Base-by-base conservation (phyloP, 768 basidiomycete species). In the Phanerochaete sordida region DNA sequence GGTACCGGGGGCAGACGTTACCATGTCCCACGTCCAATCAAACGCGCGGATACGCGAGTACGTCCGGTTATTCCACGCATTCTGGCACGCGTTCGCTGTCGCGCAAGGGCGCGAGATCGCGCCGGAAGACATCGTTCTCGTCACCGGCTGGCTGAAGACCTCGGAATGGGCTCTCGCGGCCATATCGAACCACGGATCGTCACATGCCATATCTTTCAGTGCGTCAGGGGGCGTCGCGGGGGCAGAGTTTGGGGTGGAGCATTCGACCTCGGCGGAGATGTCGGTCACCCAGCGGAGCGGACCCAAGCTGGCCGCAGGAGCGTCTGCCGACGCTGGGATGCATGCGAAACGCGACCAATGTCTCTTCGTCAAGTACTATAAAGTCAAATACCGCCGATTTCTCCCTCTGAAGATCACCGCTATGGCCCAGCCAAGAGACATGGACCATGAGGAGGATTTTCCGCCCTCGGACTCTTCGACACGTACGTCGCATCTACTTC, bases 341-440 rank as follows among this genome's bases (percentile, higher is more conserved):
- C 31, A 13, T 21, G 26, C 28, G 45, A 4, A n/a, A n/a, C n/a
- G n/a, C n/a, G 57, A 62, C 47, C 62, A 62, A 21, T 62, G 62
- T 37, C 52, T 62, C 8, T 62, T 62, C 52, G 53, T 62, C 1
- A 35, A 47, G 28, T 62, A 62, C 39, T 58, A 54, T 44, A 62
- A 58, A 44, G 23, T 52, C 13, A 62, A 62, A 30, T 26, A 24
- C 8, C 57, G 57, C 11, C 50, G 39, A 6, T 47, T 47, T 21
- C 27, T 57, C 12, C 28, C 39, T 8, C 46, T 19, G n/a, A 48
- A 57, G n/a, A 54, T 62, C 7, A 30, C n/a, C 15, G 61, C 57
- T 7, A 46, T 30, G 2, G 61, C 61, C 9, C 57, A 44, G 26
- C 52, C 61, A 1, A 33, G 30, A 37, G 54, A 44, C n/a, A 15